Evolutionary conservation across 441 rosid genomes (phyloP).

Genomic region (Syzygium malaccense): DNA sequence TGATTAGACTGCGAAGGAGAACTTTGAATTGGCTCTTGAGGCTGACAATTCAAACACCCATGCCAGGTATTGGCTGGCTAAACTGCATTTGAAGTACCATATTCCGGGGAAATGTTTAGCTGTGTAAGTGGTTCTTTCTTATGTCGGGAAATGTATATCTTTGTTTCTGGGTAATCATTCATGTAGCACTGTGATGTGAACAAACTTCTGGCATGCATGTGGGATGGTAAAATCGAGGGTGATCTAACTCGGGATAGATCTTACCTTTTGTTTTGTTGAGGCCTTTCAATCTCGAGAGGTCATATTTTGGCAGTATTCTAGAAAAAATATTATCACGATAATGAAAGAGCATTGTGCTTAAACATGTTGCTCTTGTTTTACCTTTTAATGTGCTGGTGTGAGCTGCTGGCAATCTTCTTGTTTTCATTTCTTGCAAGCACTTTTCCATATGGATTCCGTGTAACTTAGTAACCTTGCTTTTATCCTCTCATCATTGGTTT

Average conservation of each 20-base stretch:
- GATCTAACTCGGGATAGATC: not conserved
- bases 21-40: slow-evolving; percentile 81
- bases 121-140: slow-evolving; percentile 38
- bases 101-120: slow-evolving; percentile 82
- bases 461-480: not conserved
- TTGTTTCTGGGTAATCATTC: not conserved
- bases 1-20: slow-evolving; percentile 81
- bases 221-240: not conserved
- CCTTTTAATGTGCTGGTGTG: not conserved
- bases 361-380: not conserved
- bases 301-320: not conserved
- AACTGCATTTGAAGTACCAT: slow-evolving; percentile 82
- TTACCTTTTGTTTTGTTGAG: not conserved
- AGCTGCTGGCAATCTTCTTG: not conserved
- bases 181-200: not conserved
- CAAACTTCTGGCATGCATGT: not conserved
- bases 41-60: slow-evolving; percentile 75
- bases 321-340: not conserved
- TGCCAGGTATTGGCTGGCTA: slow-evolving; percentile 85
- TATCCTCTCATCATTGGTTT: not conserved
- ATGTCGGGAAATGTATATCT: not conserved
- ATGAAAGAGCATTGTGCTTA: not conserved
- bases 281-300: not conserved
- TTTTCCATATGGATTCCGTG: not conserved
- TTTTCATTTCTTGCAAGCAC: not conserved